Percentiles rank a stretch among this genome's conserved stretches.
These are phyloP conservation scores for Colletotrichum liaoningense DNA, from an alignment of 2,329 filamentous ascomycete species.

Conservation along the genomic window DNA sequence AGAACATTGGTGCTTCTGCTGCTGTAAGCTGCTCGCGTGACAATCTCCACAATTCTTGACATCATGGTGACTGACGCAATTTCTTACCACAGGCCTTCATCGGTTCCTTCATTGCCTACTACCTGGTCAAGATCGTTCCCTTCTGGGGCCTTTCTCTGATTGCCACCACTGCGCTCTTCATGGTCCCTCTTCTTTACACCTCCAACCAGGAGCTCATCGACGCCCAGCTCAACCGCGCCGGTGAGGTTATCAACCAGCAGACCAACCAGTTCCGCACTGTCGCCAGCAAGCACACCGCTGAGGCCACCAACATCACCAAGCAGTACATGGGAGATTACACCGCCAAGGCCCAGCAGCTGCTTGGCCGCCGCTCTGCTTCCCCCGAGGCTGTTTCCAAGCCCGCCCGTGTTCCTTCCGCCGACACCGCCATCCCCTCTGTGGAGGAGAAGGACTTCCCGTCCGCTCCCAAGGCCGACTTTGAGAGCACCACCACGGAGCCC, in stretches of 20 bases:
- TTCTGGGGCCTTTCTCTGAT: slow-evolving; percentile 76
- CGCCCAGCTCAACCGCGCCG: slow-evolving; percentile 67
- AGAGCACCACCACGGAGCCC: slow-evolving; percentile 34
- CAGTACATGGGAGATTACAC: slow-evolving; percentile 77
- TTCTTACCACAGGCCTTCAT: slow-evolving; percentile 61
- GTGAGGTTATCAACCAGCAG: slow-evolving; percentile 70
- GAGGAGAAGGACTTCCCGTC: slow-evolving; percentile 39
- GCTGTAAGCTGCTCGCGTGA: slow-evolving; percentile 58
- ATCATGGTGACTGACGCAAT: slow-evolving; percentile 16
- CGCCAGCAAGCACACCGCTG: slow-evolving; percentile 72
- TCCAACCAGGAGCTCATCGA: slow-evolving; percentile 79
- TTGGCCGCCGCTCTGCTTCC: slow-evolving; percentile 61
- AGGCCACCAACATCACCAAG: slow-evolving; percentile 73
- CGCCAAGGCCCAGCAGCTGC: slow-evolving; percentile 73
- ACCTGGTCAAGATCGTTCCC: slow-evolving; percentile 75
- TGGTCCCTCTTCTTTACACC: slow-evolving; percentile 72
- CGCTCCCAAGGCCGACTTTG: slow-evolving; percentile 34
- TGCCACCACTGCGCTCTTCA: slow-evolving; percentile 68
- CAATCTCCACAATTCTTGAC: slow-evolving; percentile 23
- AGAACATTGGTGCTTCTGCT: slow-evolving; percentile 71
- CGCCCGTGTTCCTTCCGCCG: slow-evolving; percentile 38
- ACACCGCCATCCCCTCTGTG: slow-evolving; percentile 35
- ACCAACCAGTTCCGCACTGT: slow-evolving; percentile 71
- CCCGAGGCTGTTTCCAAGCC: slow-evolving; percentile 54
- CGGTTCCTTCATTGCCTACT: slow-evolving; percentile 73